Evolutionary conservation across 345 rosid genomes (phyloP), one percentile per base, ranked within the genome.

Genomic region (Kernera saxatilis): DNA sequence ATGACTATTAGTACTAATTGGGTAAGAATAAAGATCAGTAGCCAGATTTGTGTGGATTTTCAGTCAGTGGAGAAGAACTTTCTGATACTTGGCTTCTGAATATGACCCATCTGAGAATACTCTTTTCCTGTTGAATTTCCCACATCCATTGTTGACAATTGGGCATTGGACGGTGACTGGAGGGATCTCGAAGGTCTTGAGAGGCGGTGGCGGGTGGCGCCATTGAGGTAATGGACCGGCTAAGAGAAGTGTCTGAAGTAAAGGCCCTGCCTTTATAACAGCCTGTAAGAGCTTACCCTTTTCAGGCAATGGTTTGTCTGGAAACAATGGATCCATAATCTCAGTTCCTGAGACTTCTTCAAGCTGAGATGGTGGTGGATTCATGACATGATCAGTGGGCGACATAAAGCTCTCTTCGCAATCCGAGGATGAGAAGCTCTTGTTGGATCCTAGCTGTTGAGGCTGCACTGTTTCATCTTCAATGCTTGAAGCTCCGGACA

Each of bases 141-240:
- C 84, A 69, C 87, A 86, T 4, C 74, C 75, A 71, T 76, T 82
- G 68, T 64, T 82, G 80, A 78, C 81, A 44, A 74, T 67, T 50
- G 81, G 79, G 12, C 80, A 78, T 4, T 75, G 86, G 3, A 94
- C 83, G 40, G 86, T 83, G 17, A 89, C 97, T 1, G 93, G 96
- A 45, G 99, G 99, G 84, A 94, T 94, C 84, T 88, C 92, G 52
- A 92, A 91, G 64, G 93, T 82, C 40, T 89, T 88, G 0, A 94
- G 90, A 23, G 95, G 94, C 40, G 99, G 99, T 1, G 99, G 99
- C 3, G 99, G 99, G 79, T 91, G 88, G 32, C 84, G 87, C 99
- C 99, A 94, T 72, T 94, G 93, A 54, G 99, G 99, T 33, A 94
- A 82, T 26, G 97, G 97, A 27, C 96, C 99, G 0, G 97, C 99